phyloP scores from a whole-genome alignment of 495 filamentous ascomycete genomes.

The Staphylotrichum longicolle region DNA sequence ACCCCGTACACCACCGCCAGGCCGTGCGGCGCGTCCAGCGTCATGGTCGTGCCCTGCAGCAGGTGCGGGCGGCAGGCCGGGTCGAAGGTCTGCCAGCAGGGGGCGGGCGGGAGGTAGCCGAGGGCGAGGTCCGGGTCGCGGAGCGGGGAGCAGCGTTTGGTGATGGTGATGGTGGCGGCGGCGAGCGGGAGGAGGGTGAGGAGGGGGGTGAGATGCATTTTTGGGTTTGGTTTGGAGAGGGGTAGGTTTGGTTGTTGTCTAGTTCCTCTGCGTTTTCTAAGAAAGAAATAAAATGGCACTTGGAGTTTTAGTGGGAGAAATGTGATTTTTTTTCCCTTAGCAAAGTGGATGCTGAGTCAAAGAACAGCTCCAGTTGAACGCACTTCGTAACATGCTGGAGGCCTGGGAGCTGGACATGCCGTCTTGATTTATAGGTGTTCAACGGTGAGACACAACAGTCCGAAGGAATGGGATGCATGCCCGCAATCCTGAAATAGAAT shows the following conservation, averaged over 20 bases:
- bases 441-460: too few relatives aligned
- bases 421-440: too few relatives aligned
- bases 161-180: neutral
- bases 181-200: neutral
- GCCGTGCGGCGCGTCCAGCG: slow-evolving; percentile 20
- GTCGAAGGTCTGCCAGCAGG: slow-evolving; percentile 33
- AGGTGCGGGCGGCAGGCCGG: slow-evolving; percentile 26
- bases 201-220: slow-evolving; percentile 17
- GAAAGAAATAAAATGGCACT: too few relatives aligned
- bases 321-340: too few relatives aligned
- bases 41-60: slow-evolving; percentile 19
- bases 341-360: too few relatives aligned
- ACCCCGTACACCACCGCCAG: slow-evolving; percentile 26
- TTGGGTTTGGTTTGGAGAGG: neutral
- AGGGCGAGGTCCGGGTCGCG: slow-evolving; percentile 24
- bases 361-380: too few relatives aligned
- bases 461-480: too few relatives aligned
- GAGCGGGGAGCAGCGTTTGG: slow-evolving; percentile 28
- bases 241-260: neutral
- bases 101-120: slow-evolving; percentile 31
- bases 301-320: too few relatives aligned
- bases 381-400: too few relatives aligned
- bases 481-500: too few relatives aligned
- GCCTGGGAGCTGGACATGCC: too few relatives aligned
- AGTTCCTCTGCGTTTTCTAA: too few relatives aligned